Evolutionary conservation across 2,329 filamentous ascomycete species (phyloP), one percentile per base, ranked within the genome.

Genomic region (Colletotrichum viniferum): DNA sequence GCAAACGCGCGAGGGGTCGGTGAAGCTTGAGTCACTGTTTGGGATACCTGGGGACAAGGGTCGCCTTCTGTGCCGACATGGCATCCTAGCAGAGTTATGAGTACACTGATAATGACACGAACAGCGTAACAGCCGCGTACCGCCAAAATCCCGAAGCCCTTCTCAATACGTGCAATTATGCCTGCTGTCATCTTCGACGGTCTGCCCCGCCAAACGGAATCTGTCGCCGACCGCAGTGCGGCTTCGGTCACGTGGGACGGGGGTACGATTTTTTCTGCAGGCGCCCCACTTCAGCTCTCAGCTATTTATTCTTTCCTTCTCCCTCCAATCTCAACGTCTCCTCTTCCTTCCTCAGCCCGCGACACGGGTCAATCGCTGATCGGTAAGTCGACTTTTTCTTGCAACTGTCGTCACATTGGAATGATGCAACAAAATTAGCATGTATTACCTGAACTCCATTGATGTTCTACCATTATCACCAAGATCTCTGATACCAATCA

Each of bases 401-500:
- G 52, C 63, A n/a, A 43, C 68, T 56, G 16, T 70, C 21, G n/a
- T 12, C 7, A 13, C 52, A 52, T 64, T 82, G 81, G 83, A 80
- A 90, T 90, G 89, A 91, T 90, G 89, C 80, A 87, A 79, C 74
- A 83, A 84, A 86, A 76, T 74, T 83, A 89, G 88, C 89, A 90
- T 90, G 88, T 90, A 89, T 90, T 90, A 90, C 86, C 88, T 90
- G 88, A 90, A 84, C 81, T 81, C 84, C 84, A 83, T 85, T 91
- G 90, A 90, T 90, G 86, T 88, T 85, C 85, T 84, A 82, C 81
- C 86, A 89, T 90, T 89, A 91, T 92, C 90, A 93, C 91, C 91
- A 93, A 93, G 91, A 93, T 93, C 91, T 93, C 91, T 93, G 91
- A 93, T 81, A 83, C 83, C 83, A 83, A 78, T 77, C 74, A 69